Evolutionary conservation across 768 basidiomycete genomes (phyloP), one percentile per base, ranked within the genome.

Genomic region (Albatrellus ellisii): DNA sequence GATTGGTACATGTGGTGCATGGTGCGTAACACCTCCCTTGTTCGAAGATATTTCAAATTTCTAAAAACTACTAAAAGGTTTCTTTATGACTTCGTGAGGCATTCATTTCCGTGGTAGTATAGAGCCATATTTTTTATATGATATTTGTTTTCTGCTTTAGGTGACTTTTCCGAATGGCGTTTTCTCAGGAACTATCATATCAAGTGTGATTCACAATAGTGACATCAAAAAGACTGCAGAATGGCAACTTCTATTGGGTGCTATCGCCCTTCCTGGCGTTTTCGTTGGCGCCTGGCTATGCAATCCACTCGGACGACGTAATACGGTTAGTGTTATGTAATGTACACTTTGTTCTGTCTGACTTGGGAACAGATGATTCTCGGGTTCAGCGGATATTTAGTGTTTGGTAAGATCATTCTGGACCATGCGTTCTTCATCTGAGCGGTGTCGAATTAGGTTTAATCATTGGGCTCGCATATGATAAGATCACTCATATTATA

Each of bases 91-190:
- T 80, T 80, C 44, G 73, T 70, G 49, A 46, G 56, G n/a, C 41
- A 54, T 32, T 41, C 28, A 32, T 7, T 18, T 12, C 36, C n/a
- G n/a, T n/a, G n/a, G n/a, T 33, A 22, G 15, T 7, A 6, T 21
- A 37, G 14, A 10, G 24, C 5, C 27, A 29, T 20, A n/a, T 12
- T 41, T 45, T 25, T n/a, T 14, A 15, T n/a, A 21, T 8, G 39
- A 21, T 20, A 10, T 42, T 32, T 12, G 15, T 11, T 21, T 21
- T 21, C 20, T 12, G 20, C 7, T 21, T 36, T 26, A 75, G 73
- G 67, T 84, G 24, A 76, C 75, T 4, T 83, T 80, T 56, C 81
- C 79, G 0, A 82, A 82, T 48, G 77, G 78, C 14, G 73, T 80
- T 4, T 82, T 79, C 59, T 72, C 72, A 22, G 72, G 72, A 6